Evolutionary conservation across 169 alveolate genomes (phyloP), one percentile per base, ranked within the genome.

Genomic region (Cryptosporidium parvum): DNA sequence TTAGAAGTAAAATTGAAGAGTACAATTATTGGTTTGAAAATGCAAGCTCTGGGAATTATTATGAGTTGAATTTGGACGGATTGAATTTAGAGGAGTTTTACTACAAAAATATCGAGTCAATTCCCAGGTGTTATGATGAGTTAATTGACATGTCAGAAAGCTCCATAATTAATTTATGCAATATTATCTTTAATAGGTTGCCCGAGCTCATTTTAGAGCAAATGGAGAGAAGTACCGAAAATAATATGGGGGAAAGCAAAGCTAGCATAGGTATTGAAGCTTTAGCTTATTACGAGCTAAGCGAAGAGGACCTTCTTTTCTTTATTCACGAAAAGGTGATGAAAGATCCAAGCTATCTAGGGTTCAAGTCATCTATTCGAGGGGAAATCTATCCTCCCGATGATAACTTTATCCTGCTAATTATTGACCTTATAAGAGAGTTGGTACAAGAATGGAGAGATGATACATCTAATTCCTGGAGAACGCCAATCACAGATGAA

Each of bases 361-460:
- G 45, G 23, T 80, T 62, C 62, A 61, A 12, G 37, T 80, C 89
- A 44, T 61, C 89, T 14, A 39, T 80, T 21, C 42, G 75, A 37
- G 44, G 37, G 23, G 73, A 62, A 3, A n/a, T 80, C 2, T 45
- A 58, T n/a, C 89, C 89, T 48, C 89, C 89, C 5, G 89, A 80
- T 59, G 89, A 80, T 65, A 80, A 80, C 51, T 80, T 45, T 42
- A 80, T 80, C 31, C 31, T 80, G 3, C 44, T 80, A n/a, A 48
- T 62, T 65, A 61, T 80, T 37, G 89, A 80, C 29, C 42, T 80
- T 9, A 80, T 80, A 7, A 21, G 39, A 26, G 89, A 80, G 23
- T 16, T 80, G 6, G 35, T 80, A 9, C 12, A 53, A 33, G 80
- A 80, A 62, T 62, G 68, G 62, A 62, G 33, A 21, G n/a, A 31